These are phyloP conservation scores for Zoysia matrella DNA, from an alignment of 202 grass and related monocot species.

Conservation along the genomic window DNA sequence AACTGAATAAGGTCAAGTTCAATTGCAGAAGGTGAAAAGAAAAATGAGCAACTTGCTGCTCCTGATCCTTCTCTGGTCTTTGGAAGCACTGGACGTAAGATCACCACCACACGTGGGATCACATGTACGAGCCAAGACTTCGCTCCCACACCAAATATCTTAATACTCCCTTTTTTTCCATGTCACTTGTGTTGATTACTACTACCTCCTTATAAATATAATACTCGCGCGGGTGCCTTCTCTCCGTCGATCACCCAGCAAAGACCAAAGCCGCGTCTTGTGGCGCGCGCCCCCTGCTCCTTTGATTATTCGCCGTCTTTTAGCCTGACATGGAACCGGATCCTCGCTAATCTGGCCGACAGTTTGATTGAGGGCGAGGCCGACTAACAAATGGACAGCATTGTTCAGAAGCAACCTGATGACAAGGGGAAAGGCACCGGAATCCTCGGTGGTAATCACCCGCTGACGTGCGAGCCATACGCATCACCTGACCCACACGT, in stretches of 20 bases:
- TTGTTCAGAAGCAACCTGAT: constrained; percentile 47
- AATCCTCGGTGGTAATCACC: too few relatives aligned
- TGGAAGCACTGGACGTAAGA: constrained; percentile 3
- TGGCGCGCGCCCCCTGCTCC: neutral
- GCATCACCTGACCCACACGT: too few relatives aligned
- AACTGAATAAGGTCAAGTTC: neutral
- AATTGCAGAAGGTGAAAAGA: neutral
- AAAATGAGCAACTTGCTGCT: neutral
- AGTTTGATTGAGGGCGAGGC: constrained; percentile 25
- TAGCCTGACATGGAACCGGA: constrained; percentile 52
- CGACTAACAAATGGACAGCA: neutral
- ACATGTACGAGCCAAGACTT: constrained; percentile 40
- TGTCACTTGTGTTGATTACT: neutral
- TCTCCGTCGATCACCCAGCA: neutral
- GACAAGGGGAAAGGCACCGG: too few relatives aligned
- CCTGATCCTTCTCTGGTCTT: neutral
- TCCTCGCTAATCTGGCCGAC: constrained; percentile 67
- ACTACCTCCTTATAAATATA: neutral
- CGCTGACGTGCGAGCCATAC: too few relatives aligned
- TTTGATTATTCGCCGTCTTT: constrained; percentile 35
- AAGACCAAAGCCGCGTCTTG: constrained; percentile 39
- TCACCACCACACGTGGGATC: constrained; percentile 54
- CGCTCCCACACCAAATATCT: neutral
- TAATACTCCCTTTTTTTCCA: neutral
- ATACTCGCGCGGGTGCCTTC: constrained; percentile 13